phyloP scores from a whole-genome alignment of 768 basidiomycete genomes.

The Auricularia auricula-judae region DNA sequence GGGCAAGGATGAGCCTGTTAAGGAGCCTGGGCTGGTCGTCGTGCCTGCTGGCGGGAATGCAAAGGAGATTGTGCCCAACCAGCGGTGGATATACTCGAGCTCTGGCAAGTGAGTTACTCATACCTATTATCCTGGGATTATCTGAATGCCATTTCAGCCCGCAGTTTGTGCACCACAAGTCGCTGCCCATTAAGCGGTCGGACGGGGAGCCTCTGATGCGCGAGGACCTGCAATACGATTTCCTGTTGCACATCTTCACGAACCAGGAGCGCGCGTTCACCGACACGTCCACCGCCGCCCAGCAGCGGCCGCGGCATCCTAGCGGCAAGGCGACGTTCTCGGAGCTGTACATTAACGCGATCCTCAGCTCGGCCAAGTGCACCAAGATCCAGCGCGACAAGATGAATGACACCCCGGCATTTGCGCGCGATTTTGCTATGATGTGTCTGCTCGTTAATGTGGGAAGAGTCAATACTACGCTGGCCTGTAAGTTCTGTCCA shows the following conservation, averaged over 20 bases:
- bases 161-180: neutral
- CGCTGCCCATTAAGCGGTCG: constrained; percentile 5
- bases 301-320: constrained; percentile 27
- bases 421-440: constrained; percentile 64
- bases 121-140: too few species aligned
- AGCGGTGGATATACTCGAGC: too few species aligned
- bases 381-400: constrained; percentile 65
- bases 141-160: neutral
- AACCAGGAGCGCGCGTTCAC: constrained; percentile 56
- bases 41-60: too few species aligned
- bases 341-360: constrained; percentile 72
- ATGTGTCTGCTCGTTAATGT: constrained; percentile 64
- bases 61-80: too few species aligned
- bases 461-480: constrained; percentile 71
- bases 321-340: constrained; percentile 54
- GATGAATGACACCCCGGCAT: constrained; percentile 49
- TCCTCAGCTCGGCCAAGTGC: constrained; percentile 61
- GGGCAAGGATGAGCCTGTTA: too few species aligned
- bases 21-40: too few species aligned
- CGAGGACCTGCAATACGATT: constrained; percentile 65
- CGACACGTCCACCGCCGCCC: constrained; percentile 36
- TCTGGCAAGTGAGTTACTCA: too few species aligned
- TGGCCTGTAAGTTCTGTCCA: constrained; percentile 52
- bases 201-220: constrained; percentile 62
- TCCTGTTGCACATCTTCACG: constrained; percentile 69